Evolutionary conservation across 2,329 filamentous ascomycete genomes (phyloP).

Genomic region (Colletotrichum lupini): DNA sequence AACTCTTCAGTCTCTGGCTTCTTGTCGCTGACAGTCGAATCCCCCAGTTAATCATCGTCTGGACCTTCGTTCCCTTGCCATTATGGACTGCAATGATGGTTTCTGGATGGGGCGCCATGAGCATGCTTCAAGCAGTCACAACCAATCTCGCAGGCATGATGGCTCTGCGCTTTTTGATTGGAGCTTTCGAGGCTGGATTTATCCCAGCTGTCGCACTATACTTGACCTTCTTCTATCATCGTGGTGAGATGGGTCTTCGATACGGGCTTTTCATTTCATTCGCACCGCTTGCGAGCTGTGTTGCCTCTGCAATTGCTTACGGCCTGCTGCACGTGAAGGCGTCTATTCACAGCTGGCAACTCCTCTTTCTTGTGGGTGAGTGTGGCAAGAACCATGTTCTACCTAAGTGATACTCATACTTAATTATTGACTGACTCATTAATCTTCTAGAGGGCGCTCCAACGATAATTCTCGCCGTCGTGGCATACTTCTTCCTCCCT

Average conservation of each 20-base stretch:
- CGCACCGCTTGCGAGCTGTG: slow-evolving; percentile 74
- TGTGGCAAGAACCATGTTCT: background rate
- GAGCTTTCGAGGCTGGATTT: slow-evolving; percentile 56
- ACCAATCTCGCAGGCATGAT: slow-evolving; percentile 50
- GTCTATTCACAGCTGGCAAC: slow-evolving; percentile 70
- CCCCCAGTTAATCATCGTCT: slow-evolving; percentile 31
- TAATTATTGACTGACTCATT: background rate
- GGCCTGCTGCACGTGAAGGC: slow-evolving; percentile 70
- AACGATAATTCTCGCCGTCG: slow-evolving; percentile 62
- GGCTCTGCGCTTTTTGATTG: slow-evolving; percentile 53
- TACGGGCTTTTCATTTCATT: slow-evolving; percentile 78
- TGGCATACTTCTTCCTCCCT: slow-evolving; percentile 66
- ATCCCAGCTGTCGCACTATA: slow-evolving; percentile 54
- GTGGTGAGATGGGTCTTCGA: slow-evolving; percentile 74
- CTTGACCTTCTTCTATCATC: slow-evolving; percentile 58
- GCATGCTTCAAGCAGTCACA: slow-evolving; percentile 45
- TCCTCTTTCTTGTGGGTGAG: slow-evolving; percentile 69
- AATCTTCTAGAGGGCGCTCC: slow-evolving; percentile 63
- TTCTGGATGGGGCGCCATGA: slow-evolving; percentile 24
- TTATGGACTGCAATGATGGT: slow-evolving; percentile 36
- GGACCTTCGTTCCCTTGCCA: slow-evolving; percentile 37
- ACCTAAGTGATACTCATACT: background rate
- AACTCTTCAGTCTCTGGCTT: background rate
- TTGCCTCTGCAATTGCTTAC: slow-evolving; percentile 74
- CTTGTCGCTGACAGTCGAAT: background rate